These are phyloP conservation scores for Ceratocystis destructans DNA, from an alignment of 2,329 filamentous ascomycete species.

Conservation along the genomic window DNA sequence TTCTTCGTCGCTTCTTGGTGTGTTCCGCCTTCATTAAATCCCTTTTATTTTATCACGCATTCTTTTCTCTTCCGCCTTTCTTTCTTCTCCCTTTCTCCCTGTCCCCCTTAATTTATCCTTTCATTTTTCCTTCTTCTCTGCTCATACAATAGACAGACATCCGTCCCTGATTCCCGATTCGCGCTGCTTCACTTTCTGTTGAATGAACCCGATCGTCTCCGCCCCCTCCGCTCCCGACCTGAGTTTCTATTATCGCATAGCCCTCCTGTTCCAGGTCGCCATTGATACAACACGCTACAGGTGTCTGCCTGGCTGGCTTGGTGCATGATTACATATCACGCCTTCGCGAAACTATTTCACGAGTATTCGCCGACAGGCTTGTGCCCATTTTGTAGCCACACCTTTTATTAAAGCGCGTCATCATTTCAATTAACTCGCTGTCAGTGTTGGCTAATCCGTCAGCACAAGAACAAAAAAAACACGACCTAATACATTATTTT, in stretches of 20 bases:
- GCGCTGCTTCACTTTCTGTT: neutral
- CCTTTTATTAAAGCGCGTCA: neutral
- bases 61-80: neutral
- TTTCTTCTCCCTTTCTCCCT: neutral
- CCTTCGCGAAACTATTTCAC: neutral
- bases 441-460: neutral
- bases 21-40: neutral
- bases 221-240: neutral
- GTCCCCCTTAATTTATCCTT: constrained; percentile 4
- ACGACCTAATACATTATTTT: neutral
- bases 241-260: neutral
- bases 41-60: neutral
- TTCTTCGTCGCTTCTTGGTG: neutral
- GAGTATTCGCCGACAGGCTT: neutral
- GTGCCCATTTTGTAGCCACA: neutral
- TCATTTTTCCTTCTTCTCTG: neutral
- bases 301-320: neutral
- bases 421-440: neutral
- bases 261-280: neutral
- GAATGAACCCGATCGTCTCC: constrained; percentile 5
- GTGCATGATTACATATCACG: neutral
- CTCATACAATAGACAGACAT: neutral
- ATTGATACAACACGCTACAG: neutral
- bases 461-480: neutral
- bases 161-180: neutral